A percentile compares a stretch with the other conserved stretches of the same genome.
phyloP scores from a whole-genome alignment of 2,329 filamentous ascomycete species.

The Aureobasidium sp. region DNA sequence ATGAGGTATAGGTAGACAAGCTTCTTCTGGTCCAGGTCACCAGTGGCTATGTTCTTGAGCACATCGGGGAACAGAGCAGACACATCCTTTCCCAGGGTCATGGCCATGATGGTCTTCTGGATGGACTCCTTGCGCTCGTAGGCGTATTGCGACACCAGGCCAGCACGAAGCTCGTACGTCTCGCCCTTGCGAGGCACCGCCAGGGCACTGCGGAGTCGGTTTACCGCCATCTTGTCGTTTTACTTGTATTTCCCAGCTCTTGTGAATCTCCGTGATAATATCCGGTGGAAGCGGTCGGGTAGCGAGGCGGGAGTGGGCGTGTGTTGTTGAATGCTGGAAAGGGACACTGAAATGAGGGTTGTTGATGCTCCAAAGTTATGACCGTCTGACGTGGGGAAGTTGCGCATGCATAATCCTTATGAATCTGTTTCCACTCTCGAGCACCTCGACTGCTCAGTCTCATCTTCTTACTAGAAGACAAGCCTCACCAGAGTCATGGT shows the following conservation, averaged over 20 bases:
- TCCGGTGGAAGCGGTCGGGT: neutral
- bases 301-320: neutral
- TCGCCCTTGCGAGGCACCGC: conserved; percentile 91
- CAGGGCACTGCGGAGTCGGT: conserved; percentile 90
- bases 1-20: conserved; percentile 97
- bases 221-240: conserved; percentile 69
- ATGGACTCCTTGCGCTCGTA: conserved; percentile 98
- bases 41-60: conserved; percentile 95
- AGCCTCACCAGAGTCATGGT: neutral
- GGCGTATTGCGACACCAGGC: conserved; percentile 95
- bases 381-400: conserved; percentile 7
- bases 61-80: conserved; percentile 96
- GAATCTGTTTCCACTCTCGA: neutral
- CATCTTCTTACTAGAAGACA: neutral
- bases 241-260: conserved; percentile 5
- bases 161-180: conserved; percentile 93
- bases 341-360: conserved; percentile 9
- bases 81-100: conserved; percentile 98
- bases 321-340: neutral
- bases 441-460: neutral
- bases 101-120: conserved; percentile 99
- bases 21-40: conserved; percentile 96
- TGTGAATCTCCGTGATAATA: neutral
- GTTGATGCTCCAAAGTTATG: conserved; percentile 10
- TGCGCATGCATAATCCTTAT: neutral